phyloP scores from a whole-genome alignment of 1,284 basidiomycete genomes.

The Singerocomus inundabilis region DNA sequence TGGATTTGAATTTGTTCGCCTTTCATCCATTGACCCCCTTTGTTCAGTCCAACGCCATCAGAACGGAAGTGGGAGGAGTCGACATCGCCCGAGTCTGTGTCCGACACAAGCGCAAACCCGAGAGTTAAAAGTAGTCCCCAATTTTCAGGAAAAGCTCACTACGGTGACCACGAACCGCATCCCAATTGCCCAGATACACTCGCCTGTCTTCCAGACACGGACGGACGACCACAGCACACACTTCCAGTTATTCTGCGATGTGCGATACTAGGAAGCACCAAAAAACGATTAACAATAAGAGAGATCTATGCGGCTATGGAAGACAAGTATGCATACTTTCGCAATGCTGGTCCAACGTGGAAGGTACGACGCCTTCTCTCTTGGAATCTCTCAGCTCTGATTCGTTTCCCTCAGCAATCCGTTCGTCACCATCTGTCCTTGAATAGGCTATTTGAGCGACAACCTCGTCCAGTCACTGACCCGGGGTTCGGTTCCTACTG shows the following conservation, averaged over 20 bases:
- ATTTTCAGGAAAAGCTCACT: constrained; percentile 11
- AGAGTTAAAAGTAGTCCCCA: constrained; percentile 3
- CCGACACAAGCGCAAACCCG: constrained; percentile 24
- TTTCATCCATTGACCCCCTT: constrained; percentile 19
- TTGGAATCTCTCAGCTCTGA: constrained; percentile 3
- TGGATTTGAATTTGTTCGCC: constrained; percentile 7
- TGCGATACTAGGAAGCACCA: constrained; percentile 72
- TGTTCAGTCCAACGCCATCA: constrained; percentile 21
- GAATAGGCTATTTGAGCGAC: constrained; percentile 75
- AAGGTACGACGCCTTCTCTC: constrained; percentile 48
- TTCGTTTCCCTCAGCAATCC: constrained; percentile 59
- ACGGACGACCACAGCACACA: constrained; percentile 74
- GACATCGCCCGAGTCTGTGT: constrained; percentile 25
- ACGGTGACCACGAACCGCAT: constrained; percentile 55
- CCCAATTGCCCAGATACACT: constrained; percentile 73
- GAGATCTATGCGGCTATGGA: constrained; percentile 84
- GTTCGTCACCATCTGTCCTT: constrained; percentile 78
- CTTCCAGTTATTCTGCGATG: constrained; percentile 78
- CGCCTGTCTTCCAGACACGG: constrained; percentile 71
- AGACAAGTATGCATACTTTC: constrained; percentile 75
- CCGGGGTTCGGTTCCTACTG: constrained; percentile 82
- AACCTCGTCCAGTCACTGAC: constrained; percentile 74
- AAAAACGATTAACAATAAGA: constrained; percentile 72
- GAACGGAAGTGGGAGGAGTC: constrained; percentile 17
- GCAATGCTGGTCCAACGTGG: constrained; percentile 75